Evolutionary conservation across 169 alveolate genomes (phyloP).

Genomic region (Pseudocohnilembus persalinus): DNA sequence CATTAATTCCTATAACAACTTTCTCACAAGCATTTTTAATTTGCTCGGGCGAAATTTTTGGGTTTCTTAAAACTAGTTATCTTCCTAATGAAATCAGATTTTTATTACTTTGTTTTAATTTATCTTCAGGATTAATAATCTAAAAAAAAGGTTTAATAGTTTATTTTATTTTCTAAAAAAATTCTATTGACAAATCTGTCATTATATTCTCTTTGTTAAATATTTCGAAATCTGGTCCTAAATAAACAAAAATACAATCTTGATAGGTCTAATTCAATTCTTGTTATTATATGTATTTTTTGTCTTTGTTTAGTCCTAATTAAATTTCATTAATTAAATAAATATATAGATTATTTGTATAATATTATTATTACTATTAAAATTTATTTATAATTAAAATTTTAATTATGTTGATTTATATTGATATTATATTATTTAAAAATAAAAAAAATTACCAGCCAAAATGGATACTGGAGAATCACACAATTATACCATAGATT

Average conservation of each 20-base stretch:
- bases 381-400: too few species aligned
- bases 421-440: too few species aligned
- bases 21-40: neutral
- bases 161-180: too few species aligned
- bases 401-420: too few species aligned
- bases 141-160: neutral
- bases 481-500: neutral
- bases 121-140: neutral
- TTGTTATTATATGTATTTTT: too few species aligned
- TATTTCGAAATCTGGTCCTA: neutral
- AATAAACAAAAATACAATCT: too few species aligned
- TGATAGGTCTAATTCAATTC: neutral
- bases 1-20: neutral
- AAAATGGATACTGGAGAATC: neutral
- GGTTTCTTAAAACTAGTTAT: neutral
- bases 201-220: neutral
- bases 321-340: too few species aligned
- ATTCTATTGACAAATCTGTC: neutral
- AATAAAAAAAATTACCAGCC: neutral
- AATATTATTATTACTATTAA: too few species aligned
- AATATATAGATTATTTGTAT: too few species aligned
- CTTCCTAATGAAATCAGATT: neutral
- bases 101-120: too few species aligned
- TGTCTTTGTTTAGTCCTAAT: neutral
- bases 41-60: neutral